Base-by-base conservation (phyloP, 2,329 filamentous ascomycete genomes). In the Monosporascus sp. region DNA sequence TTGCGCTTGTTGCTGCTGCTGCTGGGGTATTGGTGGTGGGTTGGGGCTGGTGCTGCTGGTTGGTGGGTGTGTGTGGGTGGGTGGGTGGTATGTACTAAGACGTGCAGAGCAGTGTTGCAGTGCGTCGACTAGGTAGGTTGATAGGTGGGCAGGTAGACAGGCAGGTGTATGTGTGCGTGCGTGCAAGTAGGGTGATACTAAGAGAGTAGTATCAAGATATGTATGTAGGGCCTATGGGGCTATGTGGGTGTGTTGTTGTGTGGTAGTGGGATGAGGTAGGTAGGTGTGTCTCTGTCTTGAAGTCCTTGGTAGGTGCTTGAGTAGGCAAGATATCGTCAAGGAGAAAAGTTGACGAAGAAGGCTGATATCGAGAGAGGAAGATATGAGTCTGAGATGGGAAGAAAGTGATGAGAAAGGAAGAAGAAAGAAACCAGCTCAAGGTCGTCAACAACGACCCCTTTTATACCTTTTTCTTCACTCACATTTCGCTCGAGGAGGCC, bases 381-480 rank as follows among this genome's bases (percentile, higher is more conserved):
- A 48, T 57, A 46, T 55, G 56, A 34, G 31, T 34, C 31, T 34
- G 31, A 34, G 31, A 34, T 34, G 31, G 31, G 31, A 34, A 5
- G 71, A 71, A 59, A 68, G 59, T 61, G 68, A 73, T 72, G 63
- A 71, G 72, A 77, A 78, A 77, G 74, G 73, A 81, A 76, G 75
- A 80, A 78, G 72, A 74, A 81, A 69, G 69, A 73, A 67, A 67
- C 54, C 58, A 58, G 62, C 63, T 64, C 64, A 71, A 68, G 43
- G 65, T 69, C 62, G 75, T 77, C 72, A 72, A 79, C 71, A 70
- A 72, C 67, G 65, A 66, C 68, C 71, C 80, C 73, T 84, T 86
- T 86, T 86, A 86, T 86, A 86, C 74, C 77, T 81, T 76, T 81
- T 68, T 46, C 24, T 19, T 14, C 66, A 14, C 43, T 46, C 24